A percentile compares a stretch with the other conserved stretches of the same genome.
Conservation (phyloP, 2,329 filamentous ascomycete genomes). For the Gyromitra esculenta region DNA sequence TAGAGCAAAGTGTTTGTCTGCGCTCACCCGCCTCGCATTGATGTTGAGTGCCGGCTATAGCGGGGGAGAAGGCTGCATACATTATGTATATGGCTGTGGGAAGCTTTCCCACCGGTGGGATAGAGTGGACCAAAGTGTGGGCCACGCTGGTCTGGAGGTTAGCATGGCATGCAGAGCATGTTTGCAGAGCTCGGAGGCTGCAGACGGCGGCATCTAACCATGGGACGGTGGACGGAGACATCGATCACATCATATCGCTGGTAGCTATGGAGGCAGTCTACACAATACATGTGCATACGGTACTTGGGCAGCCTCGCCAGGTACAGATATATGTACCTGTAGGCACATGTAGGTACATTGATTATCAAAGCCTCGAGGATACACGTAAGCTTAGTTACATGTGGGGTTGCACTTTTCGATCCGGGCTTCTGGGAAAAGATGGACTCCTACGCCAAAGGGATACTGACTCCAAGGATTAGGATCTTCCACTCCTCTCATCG, state of each 20-base stretch:
- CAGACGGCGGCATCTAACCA: conserved; percentile 14
- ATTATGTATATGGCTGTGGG: background rate
- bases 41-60: no score
- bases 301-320: background rate
- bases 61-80: conserved; percentile 3
- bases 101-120: background rate
- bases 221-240: conserved; percentile 6
- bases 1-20: background rate
- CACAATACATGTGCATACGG: background rate
- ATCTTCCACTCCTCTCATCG: no score
- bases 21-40: background rate
- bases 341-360: background rate
- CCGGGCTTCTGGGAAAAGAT: background rate
- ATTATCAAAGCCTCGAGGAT: background rate
- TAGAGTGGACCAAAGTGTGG: conserved; percentile 19
- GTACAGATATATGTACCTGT: background rate
- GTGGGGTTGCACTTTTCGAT: background rate
- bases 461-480: no score
- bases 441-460: no score
- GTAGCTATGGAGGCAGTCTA: background rate
- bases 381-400: background rate
- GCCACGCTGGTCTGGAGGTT: conserved; percentile 16
- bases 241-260: conserved; percentile 12
- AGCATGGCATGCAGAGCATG: background rate
- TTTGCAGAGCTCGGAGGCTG: background rate